Evolutionary conservation across 768 basidiomycete species (phyloP), one percentile per base, ranked within the genome.

Genomic region (Rhizopogon salebrosus): DNA sequence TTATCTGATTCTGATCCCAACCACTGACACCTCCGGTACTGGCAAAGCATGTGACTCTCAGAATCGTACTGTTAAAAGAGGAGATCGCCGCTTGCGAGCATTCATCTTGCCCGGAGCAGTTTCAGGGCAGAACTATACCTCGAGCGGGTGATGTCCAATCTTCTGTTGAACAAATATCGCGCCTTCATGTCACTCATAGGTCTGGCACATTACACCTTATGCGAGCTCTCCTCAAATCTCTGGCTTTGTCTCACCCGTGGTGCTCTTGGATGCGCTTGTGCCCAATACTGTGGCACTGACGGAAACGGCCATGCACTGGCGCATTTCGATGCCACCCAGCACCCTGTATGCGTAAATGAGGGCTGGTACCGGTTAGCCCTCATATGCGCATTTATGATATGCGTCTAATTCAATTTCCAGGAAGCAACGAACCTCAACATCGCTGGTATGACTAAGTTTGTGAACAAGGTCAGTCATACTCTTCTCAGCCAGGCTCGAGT

Each of bases 161-260:
- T 37, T 35, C 5, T 22, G 34, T 10, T 48, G 26, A 42, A 16
- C 13, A 29, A n/a, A 34, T n/a, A 16, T 13, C 29, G 39, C 48
- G 23, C 48, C 38, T 22, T 53, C 3, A 39, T 29, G 16, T 5
- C 9, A 36, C 23, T 38, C 6, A 2, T 60, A 89, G 89, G 91
- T 8, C 80, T 91, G 3, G 87, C 93, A 0, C 85, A 89, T 49
- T 98, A 95, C 67, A 70, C 77, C 3, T 72, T 80, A 22, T 99
- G 97, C 70, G 86, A 90, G 22, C 78, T 98, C 26, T 92, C 84
- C 41, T 83, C 88, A 52, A 99, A 98, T 63, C 74, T 98, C 2
- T 99, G 97, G 97, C 79, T 99, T 0, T 99, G 97, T 60, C 72
- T 99, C 24, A 85, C 86, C 0, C 98, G 97, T 57, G 95, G 95